Evolutionary conservation across 169 alveolate species (phyloP).

Genomic region (Plasmodium vinckei): DNA sequence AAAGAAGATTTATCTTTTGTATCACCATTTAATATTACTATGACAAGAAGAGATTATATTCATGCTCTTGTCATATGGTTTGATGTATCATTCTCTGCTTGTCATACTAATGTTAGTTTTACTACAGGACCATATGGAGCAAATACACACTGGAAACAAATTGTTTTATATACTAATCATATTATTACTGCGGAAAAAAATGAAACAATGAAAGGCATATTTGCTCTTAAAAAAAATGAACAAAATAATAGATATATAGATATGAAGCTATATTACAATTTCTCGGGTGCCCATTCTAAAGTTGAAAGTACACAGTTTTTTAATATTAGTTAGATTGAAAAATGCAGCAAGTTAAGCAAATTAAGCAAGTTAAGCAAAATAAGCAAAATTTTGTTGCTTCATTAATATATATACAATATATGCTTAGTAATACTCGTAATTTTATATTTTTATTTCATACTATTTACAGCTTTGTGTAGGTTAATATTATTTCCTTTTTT

Average conservation of each 20-base stretch:
- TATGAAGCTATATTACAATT: constrained; percentile 86
- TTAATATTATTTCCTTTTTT: too few species aligned
- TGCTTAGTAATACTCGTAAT: too few species aligned
- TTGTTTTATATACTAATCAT: constrained; percentile 92
- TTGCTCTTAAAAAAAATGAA: constrained; percentile 89
- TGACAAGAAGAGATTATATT: constrained; percentile 87
- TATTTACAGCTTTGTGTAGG: too few species aligned
- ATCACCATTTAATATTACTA: constrained; percentile 85
- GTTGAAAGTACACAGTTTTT: constrained; percentile 66
- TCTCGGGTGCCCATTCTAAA: constrained; percentile 56
- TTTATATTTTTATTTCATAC: too few species aligned
- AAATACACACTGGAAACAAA: constrained; percentile 95
- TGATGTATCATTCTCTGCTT: constrained; percentile 91
- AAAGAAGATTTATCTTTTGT: constrained; percentile 93
- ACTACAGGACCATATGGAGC: constrained; percentile 91
- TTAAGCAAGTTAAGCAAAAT: too few species aligned
- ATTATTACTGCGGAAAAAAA: constrained; percentile 79
- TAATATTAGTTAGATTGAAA: constrained; percentile 27
- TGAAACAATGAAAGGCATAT: constrained; percentile 82
- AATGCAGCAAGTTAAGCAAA: too few species aligned
- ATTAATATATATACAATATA: too few species aligned
- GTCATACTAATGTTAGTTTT: constrained; percentile 90
- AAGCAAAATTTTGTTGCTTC: too few species aligned
- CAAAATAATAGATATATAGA: constrained; percentile 91
- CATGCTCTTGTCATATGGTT: constrained; percentile 96